Conservation (phyloP, 495 filamentous ascomycete genomes). For the Penicillium psychrofluorescens region DNA sequence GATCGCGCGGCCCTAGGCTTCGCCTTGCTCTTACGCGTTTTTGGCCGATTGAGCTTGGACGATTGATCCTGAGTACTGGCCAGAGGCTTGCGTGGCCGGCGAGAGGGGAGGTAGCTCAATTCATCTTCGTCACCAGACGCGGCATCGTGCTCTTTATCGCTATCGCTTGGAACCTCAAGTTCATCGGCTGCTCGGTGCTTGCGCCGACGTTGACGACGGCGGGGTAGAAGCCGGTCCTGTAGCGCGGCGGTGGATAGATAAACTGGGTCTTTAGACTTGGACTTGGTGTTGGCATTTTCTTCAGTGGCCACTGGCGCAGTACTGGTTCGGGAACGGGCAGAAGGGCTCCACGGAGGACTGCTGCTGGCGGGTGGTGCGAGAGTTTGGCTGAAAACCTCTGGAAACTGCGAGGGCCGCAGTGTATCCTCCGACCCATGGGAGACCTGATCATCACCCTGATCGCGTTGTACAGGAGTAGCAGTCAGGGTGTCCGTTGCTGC, state of each 20-base stretch:
- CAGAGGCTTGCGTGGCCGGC: conserved; percentile 17
- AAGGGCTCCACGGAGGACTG: conserved; percentile 23
- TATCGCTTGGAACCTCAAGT: conserved; percentile 22
- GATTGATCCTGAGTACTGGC: conserved; percentile 4
- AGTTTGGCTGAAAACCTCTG: conserved; percentile 38
- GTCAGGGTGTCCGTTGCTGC: conserved; percentile 11
- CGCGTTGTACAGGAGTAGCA: background rate
- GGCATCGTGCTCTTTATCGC: conserved; percentile 26
- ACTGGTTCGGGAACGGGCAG: too few relatives aligned
- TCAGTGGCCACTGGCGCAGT: too few relatives aligned
- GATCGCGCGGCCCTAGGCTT: background rate
- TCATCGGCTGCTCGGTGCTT: conserved; percentile 9
- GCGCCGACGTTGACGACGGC: conserved; percentile 28
- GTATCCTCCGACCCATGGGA: conserved; percentile 5
- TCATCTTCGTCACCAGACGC: conserved; percentile 35
- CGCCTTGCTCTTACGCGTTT: conserved; percentile 4
- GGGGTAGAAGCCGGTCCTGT: conserved; percentile 40
- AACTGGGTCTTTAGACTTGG: conserved; percentile 21
- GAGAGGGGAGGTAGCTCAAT: conserved; percentile 21
- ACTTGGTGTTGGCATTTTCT: too few relatives aligned
- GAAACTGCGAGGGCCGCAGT: conserved; percentile 10
- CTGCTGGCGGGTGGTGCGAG: conserved; percentile 48
- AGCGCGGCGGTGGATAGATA: conserved; percentile 40
- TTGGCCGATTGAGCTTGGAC: conserved; percentile 10
- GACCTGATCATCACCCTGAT: background rate